These are phyloP conservation scores for Dinochytrium kinnereticum DNA, from an alignment of 371 early-diverging fungal genomes.

Conservation along the genomic window DNA sequence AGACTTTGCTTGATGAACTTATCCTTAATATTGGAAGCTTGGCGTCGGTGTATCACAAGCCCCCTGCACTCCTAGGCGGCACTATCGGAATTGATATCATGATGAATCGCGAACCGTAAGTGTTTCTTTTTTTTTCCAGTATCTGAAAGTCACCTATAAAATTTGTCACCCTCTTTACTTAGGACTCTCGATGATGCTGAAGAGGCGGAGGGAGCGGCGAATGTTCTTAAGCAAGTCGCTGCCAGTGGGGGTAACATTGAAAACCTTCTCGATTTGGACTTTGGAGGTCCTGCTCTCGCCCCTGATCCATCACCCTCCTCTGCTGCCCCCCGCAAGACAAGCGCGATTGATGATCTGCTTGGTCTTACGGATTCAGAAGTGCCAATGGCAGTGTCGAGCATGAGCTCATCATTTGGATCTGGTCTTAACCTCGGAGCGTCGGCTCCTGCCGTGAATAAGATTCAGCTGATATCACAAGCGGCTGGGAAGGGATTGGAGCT, in stretches of 20 bases:
- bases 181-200: constrained; percentile 30
- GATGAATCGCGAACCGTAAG: constrained; percentile 26
- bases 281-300: constrained; percentile 43
- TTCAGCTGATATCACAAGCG: constrained; percentile 31
- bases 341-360: constrained; percentile 48
- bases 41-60: constrained; percentile 93
- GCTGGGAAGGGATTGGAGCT: constrained; percentile 49
- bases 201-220: constrained; percentile 30
- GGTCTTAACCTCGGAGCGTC: background rate
- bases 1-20: constrained; percentile 84
- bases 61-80: constrained; percentile 62
- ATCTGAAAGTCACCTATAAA: background rate
- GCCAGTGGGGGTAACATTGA: constrained; percentile 56
- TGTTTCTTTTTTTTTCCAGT: background rate
- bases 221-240: constrained; percentile 44
- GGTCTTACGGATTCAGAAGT: constrained; percentile 34
- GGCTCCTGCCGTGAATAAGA: constrained; percentile 18
- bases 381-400: background rate
- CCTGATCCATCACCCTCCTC: constrained; percentile 11
- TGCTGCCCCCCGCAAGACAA: background rate
- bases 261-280: constrained; percentile 67
- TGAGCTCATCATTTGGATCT: background rate
- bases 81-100: constrained; percentile 52
- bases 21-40: constrained; percentile 85
- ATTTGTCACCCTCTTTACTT: background rate